Evolutionary conservation across 2,329 filamentous ascomycete genomes (phyloP).

Genomic region (Calonectria fujianensis): DNA sequence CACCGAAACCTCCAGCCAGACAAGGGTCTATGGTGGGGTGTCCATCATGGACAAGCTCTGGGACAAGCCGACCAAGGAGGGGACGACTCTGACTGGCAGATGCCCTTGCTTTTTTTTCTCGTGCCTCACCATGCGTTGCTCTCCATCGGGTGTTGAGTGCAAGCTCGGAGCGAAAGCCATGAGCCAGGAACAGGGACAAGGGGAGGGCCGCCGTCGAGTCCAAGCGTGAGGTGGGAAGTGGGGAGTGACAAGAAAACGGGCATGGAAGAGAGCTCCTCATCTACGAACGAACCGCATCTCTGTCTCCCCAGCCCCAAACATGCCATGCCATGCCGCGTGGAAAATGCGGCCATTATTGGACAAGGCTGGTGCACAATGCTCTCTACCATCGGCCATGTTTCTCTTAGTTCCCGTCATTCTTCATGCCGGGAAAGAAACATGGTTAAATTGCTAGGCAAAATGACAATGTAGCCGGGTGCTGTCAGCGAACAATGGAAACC

Average conservation of each 20-base stretch:
- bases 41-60: slow-evolving; percentile 17
- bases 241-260: slow-evolving; percentile 5
- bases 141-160: background rate
- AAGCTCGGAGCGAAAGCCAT: slow-evolving; percentile 18
- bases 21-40: slow-evolving; percentile 36
- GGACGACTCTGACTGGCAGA: slow-evolving; percentile 14
- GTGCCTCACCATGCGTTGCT: slow-evolving; percentile 5
- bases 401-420: background rate
- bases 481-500: background rate
- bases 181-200: slow-evolving; percentile 18
- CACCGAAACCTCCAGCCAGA: slow-evolving; percentile 38
- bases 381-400: background rate
- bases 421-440: background rate
- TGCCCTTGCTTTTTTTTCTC: slow-evolving; percentile 13
- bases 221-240: background rate
- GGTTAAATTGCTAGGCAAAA: background rate
- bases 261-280: background rate
- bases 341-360: background rate
- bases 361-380: background rate
- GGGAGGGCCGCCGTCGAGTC: slow-evolving; percentile 15
- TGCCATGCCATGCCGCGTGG: background rate
- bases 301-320: background rate
- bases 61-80: slow-evolving; percentile 12
- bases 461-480: background rate
- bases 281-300: slow-evolving; percentile 11